Evolutionary conservation across 2,329 filamentous ascomycete species (phyloP).

Genomic region (Arthroderma uncinatum): DNA sequence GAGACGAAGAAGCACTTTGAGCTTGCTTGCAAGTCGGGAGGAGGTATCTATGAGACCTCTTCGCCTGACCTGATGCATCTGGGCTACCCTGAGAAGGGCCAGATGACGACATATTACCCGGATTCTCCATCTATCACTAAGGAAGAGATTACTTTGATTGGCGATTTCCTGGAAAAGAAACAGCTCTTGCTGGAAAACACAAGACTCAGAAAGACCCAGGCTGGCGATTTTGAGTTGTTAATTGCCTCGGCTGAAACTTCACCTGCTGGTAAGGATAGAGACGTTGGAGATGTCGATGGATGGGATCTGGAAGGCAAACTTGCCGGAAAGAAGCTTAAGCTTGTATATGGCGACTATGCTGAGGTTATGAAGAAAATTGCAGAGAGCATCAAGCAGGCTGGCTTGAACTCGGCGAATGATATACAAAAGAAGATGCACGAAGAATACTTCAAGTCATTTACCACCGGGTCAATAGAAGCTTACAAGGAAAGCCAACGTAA

Average conservation of each 20-base stretch:
- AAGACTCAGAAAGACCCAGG: constrained; percentile 54
- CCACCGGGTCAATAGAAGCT: constrained; percentile 59
- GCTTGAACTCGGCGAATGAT: constrained; percentile 59
- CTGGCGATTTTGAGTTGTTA: constrained; percentile 58
- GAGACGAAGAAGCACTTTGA: constrained; percentile 55
- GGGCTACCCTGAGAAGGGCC: constrained; percentile 61
- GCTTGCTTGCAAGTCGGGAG: constrained; percentile 46
- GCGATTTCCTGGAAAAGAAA: constrained; percentile 62
- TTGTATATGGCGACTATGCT: constrained; percentile 65
- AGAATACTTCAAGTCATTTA: constrained; percentile 65
- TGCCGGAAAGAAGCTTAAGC: constrained; percentile 55
- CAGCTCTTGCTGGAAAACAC: constrained; percentile 65
- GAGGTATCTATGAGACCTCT: constrained; percentile 59
- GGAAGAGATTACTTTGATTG: constrained; percentile 60
- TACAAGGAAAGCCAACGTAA: constrained; percentile 71
- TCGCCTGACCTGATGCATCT: constrained; percentile 59
- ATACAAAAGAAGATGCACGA: constrained; percentile 62
- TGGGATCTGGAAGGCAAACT: constrained; percentile 52
- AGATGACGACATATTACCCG: constrained; percentile 75
- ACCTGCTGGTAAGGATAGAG: constrained; percentile 52
- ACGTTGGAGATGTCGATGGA: constrained; percentile 54
- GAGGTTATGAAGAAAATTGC: constrained; percentile 59
- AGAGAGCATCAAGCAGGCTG: constrained; percentile 56
- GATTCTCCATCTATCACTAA: constrained; percentile 63
- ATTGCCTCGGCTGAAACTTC: constrained; percentile 57